These are phyloP conservation scores for Heterobasidion irregulare DNA, from an alignment of 1,284 basidiomycete species.

Conservation along the genomic window DNA sequence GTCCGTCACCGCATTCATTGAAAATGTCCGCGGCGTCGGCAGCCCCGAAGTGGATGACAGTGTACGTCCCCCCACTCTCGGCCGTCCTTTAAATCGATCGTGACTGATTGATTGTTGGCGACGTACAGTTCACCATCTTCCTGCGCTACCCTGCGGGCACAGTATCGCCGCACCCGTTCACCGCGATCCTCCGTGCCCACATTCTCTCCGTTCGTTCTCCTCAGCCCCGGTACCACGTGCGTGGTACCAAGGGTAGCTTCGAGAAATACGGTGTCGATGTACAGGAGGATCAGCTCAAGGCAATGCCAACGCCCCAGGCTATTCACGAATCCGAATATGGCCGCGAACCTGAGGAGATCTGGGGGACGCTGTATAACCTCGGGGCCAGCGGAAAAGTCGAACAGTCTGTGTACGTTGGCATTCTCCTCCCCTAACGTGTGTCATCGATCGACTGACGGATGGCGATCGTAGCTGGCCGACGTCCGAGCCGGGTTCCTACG, in stretches of 20 bases:
- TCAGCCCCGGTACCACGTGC: conserved; percentile 65
- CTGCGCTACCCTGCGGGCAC: conserved; percentile 46
- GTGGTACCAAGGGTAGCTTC: conserved; percentile 66
- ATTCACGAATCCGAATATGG: conserved; percentile 26
- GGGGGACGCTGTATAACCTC: conserved; percentile 53
- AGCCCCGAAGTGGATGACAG: conserved; percentile 59
- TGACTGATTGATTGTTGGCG: conserved; percentile 3
- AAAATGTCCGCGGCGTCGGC: conserved; percentile 61
- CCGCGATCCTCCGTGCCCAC: conserved; percentile 60
- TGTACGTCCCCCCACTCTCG: conserved; percentile 28
- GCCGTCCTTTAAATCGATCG: neutral
- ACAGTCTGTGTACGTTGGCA: conserved; percentile 35
- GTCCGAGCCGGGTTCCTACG: conserved; percentile 47
- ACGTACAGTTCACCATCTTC: conserved; percentile 55
- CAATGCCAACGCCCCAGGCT: conserved; percentile 41
- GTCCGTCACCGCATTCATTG: conserved; percentile 59
- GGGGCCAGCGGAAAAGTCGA: conserved; percentile 36
- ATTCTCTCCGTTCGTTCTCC: conserved; percentile 57
- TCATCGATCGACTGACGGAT: neutral
- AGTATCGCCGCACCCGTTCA: conserved; percentile 46
- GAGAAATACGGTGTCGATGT: conserved; percentile 72
- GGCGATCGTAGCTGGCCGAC: conserved; percentile 50
- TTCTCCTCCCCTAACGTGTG: conserved; percentile 1
- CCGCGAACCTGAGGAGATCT: conserved; percentile 48
- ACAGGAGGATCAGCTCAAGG: conserved; percentile 68